Evolutionary conservation across 2,329 filamentous ascomycete genomes (phyloP).

Genomic region (Colletotrichum truncatum): DNA sequence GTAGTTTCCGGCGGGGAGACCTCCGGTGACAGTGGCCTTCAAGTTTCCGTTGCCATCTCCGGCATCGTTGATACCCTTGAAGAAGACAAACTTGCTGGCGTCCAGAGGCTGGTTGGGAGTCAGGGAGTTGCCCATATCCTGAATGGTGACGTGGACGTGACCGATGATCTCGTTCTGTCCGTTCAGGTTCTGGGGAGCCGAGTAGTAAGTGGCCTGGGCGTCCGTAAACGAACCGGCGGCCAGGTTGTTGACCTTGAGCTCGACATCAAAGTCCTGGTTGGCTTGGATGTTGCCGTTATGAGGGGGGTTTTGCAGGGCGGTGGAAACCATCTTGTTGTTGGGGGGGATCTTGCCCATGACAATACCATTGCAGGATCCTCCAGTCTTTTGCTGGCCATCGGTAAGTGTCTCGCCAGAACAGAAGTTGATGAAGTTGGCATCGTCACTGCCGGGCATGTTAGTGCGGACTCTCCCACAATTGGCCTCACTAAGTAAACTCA

Average conservation of each 20-base stretch:
- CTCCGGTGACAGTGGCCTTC: conserved; percentile 61
- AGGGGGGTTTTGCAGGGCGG: conserved; percentile 61
- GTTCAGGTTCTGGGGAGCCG: conserved; percentile 64
- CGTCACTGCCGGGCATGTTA: conserved; percentile 51
- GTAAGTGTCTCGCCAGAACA: conserved; percentile 64
- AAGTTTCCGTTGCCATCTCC: conserved; percentile 66
- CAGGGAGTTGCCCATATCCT: conserved; percentile 60
- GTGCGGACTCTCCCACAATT: background rate
- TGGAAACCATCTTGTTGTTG: conserved; percentile 65
- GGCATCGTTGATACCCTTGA: conserved; percentile 73
- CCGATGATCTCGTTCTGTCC: conserved; percentile 61
- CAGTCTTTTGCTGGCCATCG: conserved; percentile 66
- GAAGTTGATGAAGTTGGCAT: conserved; percentile 72
- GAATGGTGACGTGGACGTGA: conserved; percentile 68
- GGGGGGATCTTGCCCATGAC: conserved; percentile 69
- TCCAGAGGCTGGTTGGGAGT: conserved; percentile 63
- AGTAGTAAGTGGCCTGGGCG: conserved; percentile 67
- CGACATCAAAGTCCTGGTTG: conserved; percentile 61
- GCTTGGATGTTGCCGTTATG: conserved; percentile 57
- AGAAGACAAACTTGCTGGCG: conserved; percentile 65
- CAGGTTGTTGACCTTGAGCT: conserved; percentile 63
- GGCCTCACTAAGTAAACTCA: conserved; percentile 43
- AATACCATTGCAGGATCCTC: conserved; percentile 72
- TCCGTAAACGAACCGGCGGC: conserved; percentile 69
- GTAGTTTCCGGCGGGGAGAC: conserved; percentile 70